Base-by-base conservation (phyloP, 2,329 filamentous ascomycete species). In the Hypoxylon sp. region DNA sequence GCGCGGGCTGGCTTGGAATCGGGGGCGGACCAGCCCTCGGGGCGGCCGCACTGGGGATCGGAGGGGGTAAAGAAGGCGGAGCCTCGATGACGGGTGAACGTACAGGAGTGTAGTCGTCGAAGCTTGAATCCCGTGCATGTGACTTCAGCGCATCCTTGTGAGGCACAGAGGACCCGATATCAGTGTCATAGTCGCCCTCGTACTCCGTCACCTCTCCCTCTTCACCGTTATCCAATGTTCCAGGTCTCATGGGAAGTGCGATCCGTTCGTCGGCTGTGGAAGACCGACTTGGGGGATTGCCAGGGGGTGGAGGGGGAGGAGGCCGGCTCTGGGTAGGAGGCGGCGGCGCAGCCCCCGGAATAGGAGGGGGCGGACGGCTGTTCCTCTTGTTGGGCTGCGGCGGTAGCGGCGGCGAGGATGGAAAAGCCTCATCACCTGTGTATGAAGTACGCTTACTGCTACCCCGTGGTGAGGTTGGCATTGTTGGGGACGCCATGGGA, bases 161-260 rank as follows among this genome's bases (percentile, higher is more conserved):
- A 53, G 90, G 91, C n/a, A 86, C 92, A 8, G 91, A 89, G n/a
- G 93, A 91, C 1, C 90, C 93, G 71, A 98, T 98, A 72, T 98
- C 95, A 5, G 95, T 98, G 68, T 98, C 95, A 72, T 98, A 98
- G 71, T 98, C 95, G 5, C 94, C 95, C 72, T 99, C 95, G 70
- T 98, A 98, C 70, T 97, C 94, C 0, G 92, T 96, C 27, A 92
- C 83, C 69, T 96, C 92, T 57, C 90, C 91, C 57, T 89, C 88
- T 21, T 86, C 88, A 11, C 88, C 88, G 26, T 77, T 82, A 59
- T 78, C 78, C 55, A 77, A 74, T 8, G 69, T 66, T 9, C 75
- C 75, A 60, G 81, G 70, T 20, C 67, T 70, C 51, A 76, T 75
- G 13, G 82, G 77, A 10, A 79, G 76, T 9, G 76, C 66, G 1